Conservation (phyloP, 805 yeast species). For the Candida lessepsii region DNA sequence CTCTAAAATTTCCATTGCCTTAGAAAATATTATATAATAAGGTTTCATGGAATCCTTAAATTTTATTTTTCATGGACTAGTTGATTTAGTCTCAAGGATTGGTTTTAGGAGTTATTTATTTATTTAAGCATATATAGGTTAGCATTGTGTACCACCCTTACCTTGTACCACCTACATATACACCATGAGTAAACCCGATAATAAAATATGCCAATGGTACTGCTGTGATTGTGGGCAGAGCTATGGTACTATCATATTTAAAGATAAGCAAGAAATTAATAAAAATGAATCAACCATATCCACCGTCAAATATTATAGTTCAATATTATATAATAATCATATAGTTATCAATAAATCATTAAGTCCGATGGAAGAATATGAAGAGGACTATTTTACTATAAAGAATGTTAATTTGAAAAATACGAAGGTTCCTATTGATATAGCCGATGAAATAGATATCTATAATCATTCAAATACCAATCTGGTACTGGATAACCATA, state of each 20-base stretch:
- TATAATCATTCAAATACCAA: neutral
- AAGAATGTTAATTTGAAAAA: slow-evolving; percentile 4
- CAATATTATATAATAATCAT: slow-evolving; percentile 19
- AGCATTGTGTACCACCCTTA: too few relatives aligned
- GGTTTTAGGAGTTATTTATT: neutral
- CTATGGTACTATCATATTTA: slow-evolving; percentile 32
- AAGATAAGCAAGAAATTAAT: slow-evolving; percentile 13
- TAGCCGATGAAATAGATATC: neutral
- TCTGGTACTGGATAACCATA: too few relatives aligned
- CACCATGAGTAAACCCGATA: slow-evolving; percentile 5
- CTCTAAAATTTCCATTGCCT: slow-evolving; percentile 1
- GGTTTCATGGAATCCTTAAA: slow-evolving; percentile 1
- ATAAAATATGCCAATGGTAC: slow-evolving; percentile 39
- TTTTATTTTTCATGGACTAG: too few relatives aligned
- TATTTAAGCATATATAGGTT: too few relatives aligned
- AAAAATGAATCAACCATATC: slow-evolving; percentile 11
- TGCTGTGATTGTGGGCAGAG: slow-evolving; percentile 42
- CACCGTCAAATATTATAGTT: slow-evolving; percentile 26
- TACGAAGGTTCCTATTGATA: slow-evolving; percentile 1
- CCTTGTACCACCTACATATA: too few relatives aligned
- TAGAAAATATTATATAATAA: slow-evolving; percentile 4
- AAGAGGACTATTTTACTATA: slow-evolving; percentile 5
- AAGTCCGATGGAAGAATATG: slow-evolving; percentile 8
- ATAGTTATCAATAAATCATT: slow-evolving; percentile 6
- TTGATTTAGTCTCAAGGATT: too few relatives aligned